These are phyloP conservation scores for Fraxinus quadrangulata DNA, from an alignment of 257 asterid genomes.

Conservation along the genomic window DNA sequence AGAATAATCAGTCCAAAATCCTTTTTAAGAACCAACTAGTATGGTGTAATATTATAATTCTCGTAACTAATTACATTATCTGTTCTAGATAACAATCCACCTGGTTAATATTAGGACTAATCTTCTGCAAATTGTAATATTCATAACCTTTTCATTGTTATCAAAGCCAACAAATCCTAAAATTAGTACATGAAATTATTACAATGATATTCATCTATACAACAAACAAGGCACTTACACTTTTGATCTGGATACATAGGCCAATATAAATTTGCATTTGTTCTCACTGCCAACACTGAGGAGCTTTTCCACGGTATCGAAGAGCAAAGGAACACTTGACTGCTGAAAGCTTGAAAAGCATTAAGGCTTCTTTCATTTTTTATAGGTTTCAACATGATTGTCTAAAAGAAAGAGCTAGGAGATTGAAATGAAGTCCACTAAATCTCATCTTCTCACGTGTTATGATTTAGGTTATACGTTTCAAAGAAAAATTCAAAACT, in stretches of 20 bases:
- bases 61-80: background rate
- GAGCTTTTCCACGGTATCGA: conserved; percentile 69
- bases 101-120: background rate
- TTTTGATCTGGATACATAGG: conserved; percentile 83
- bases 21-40: background rate
- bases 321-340: conserved; percentile 72
- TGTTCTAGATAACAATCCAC: background rate
- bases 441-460: background rate
- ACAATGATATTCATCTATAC: background rate
- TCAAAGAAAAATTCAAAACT: too few species aligned
- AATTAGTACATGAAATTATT: background rate
- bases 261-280: conserved; percentile 75
- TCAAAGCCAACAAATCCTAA: background rate
- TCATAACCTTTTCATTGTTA: background rate
- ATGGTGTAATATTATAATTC: background rate
- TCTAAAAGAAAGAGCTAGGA: background rate
- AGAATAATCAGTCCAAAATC: background rate
- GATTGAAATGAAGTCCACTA: background rate
- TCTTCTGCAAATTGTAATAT: background rate
- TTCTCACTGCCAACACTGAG: conserved; percentile 41
- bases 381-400: conserved; percentile 11
- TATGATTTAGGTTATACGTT: background rate
- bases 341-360: conserved; percentile 82
- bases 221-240: conserved; percentile 49
- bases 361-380: conserved; percentile 46